Percentiles rank a stretch among this genome's conserved stretches.
Conservation (phyloP, 148 eudicot species). For the Gaultheria prostrata region DNA sequence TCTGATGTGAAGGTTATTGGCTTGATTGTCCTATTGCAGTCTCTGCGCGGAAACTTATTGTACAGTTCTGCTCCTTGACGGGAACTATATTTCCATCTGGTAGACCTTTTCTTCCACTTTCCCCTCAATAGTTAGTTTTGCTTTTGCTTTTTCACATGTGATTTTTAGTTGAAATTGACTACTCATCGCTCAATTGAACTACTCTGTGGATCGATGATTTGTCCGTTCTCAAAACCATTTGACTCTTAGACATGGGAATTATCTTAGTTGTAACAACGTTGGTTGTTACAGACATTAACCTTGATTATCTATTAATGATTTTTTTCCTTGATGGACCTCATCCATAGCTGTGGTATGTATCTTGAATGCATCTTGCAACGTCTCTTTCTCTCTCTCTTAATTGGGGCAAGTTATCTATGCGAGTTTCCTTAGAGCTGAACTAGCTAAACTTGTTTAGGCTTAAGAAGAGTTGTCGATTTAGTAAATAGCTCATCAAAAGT, state of each 20-base stretch:
- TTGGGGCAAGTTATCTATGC: neutral
- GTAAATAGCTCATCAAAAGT: neutral
- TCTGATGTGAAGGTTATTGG: slow-evolving; percentile 76
- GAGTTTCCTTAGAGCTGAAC: neutral
- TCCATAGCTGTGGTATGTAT: neutral
- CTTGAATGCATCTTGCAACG: neutral
- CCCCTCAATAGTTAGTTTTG: slow-evolving; percentile 6
- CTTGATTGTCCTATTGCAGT: slow-evolving; percentile 98
- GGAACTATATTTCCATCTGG: slow-evolving; percentile 83
- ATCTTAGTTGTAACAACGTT: neutral
- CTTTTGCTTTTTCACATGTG: neutral
- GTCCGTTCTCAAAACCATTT: neutral
- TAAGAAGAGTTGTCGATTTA: neutral
- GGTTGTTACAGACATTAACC: neutral
- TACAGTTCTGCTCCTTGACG: slow-evolving; percentile 83
- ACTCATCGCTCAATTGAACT: too few relatives aligned
- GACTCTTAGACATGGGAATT: neutral
- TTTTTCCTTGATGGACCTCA: neutral
- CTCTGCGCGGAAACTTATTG: slow-evolving; percentile 82
- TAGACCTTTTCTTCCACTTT: slow-evolving; percentile 16
- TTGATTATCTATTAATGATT: neutral
- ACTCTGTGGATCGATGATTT: too few relatives aligned
- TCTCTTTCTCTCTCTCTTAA: neutral
- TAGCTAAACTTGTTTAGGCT: neutral
- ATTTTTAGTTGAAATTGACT: neutral